Percentiles rank a stretch among this genome's conserved stretches.
Evolutionary conservation across 495 filamentous ascomycete genomes (phyloP).

Genomic region (Cairneyella variabilis): DNA sequence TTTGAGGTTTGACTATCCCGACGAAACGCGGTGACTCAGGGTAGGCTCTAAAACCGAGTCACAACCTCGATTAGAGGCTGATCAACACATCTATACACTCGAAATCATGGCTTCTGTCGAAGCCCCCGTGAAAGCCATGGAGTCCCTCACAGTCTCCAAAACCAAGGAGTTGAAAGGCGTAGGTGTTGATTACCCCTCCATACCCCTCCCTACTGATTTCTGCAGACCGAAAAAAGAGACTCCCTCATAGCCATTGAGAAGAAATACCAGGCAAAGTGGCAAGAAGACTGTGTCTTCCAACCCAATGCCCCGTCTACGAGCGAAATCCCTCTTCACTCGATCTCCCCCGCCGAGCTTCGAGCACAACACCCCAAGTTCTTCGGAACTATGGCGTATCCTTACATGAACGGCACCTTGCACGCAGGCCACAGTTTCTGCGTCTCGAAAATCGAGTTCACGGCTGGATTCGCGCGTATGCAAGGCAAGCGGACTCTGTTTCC

Average conservation of each 20-base stretch:
- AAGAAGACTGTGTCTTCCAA: conserved; percentile 74
- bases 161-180: conserved; percentile 48
- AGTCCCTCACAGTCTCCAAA: conserved; percentile 31
- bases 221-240: conserved; percentile 88
- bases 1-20: conserved; percentile 1
- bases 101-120: conserved; percentile 28
- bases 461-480: conserved; percentile 81
- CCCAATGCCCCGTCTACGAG: conserved; percentile 71
- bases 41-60: not conserved
- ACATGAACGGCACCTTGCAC: conserved; percentile 95
- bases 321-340: conserved; percentile 69
- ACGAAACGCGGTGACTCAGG: conserved; percentile 8
- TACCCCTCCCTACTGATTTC: not conserved
- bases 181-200: conserved; percentile 22
- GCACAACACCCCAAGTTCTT: conserved; percentile 83
- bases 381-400: conserved; percentile 89
- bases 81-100: too few relatives aligned
- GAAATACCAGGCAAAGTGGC: conserved; percentile 88
- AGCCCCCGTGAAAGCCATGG: conserved; percentile 23
- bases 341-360: conserved; percentile 68
- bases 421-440: conserved; percentile 88
- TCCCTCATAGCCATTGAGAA: conserved; percentile 83
- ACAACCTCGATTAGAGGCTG: not conserved
- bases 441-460: conserved; percentile 86
- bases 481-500: conserved; percentile 85